Percentiles rank a stretch among this genome's conserved stretches.
Evolutionary conservation across 2,329 filamentous ascomycete genomes (phyloP).

Genomic region (Penicillium sp.): DNA sequence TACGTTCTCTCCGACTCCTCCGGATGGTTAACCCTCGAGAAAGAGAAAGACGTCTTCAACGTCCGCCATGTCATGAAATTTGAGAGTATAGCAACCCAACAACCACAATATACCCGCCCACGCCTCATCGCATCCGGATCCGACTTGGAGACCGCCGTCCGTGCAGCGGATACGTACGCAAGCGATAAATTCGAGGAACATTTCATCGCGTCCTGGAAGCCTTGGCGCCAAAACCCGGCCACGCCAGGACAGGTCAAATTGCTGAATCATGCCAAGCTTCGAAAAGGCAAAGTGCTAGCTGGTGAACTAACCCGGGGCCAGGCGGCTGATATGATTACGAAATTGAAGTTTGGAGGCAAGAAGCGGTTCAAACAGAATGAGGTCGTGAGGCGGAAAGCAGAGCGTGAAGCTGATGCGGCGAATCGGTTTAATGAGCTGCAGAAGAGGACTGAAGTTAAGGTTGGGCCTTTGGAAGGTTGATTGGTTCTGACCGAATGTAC

Average conservation of each 20-base stretch:
- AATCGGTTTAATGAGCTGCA: conserved; percentile 17
- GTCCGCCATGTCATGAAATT: conserved; percentile 34
- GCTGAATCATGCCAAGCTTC: conserved; percentile 37
- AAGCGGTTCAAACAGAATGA: conserved; percentile 55
- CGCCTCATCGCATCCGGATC: conserved; percentile 60
- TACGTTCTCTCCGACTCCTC: conserved; percentile 65
- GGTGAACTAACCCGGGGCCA: conserved; percentile 67
- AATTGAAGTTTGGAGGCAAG: conserved; percentile 76
- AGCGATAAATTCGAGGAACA: conserved; percentile 58
- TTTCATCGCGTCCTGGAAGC: conserved; percentile 61
- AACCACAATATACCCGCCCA: conserved; percentile 61
- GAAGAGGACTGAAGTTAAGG: conserved; percentile 35
- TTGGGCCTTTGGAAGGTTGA: conserved; percentile 43
- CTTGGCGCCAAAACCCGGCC: conserved; percentile 66
- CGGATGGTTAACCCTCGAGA: conserved; percentile 56
- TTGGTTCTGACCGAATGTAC: neutral
- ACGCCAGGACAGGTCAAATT: conserved; percentile 46
- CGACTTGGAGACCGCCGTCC: conserved; percentile 69
- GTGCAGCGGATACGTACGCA: conserved; percentile 79
- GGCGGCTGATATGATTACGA: conserved; percentile 87
- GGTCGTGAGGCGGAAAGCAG: conserved; percentile 30
- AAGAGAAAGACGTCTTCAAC: conserved; percentile 24
- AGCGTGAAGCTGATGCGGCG: conserved; percentile 10
- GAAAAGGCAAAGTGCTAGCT: conserved; percentile 13
- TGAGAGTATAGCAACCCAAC: conserved; percentile 25